Percentiles rank a stretch among this genome's conserved stretches.
phyloP scores from a whole-genome alignment of 2,329 filamentous ascomycete genomes.

The Grosmannia huntii region DNA sequence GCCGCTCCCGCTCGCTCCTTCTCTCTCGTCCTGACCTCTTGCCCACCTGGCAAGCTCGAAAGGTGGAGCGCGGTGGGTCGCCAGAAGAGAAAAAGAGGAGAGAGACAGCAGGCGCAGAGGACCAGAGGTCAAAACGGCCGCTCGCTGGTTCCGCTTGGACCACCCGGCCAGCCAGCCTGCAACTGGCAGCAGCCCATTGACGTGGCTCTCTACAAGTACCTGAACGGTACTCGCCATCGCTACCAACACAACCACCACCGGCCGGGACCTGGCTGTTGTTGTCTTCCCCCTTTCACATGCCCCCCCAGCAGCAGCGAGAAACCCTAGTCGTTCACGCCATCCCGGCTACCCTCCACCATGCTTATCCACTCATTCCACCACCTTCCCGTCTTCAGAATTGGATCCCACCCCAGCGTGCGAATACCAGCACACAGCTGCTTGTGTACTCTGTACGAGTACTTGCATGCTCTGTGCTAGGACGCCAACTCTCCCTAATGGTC shows the following conservation, averaged over 20 bases:
- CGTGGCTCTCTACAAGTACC: neutral
- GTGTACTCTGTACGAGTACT: neutral
- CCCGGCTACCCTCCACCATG: neutral
- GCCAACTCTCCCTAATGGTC: neutral
- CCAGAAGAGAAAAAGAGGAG: neutral
- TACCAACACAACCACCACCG: neutral
- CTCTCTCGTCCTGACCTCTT: neutral
- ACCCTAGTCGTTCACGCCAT: constrained; percentile 2
- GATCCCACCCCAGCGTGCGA: neutral
- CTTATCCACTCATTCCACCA: neutral
- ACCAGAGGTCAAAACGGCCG: neutral
- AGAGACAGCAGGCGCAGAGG: neutral
- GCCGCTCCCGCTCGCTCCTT: neutral
- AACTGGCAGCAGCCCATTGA: neutral
- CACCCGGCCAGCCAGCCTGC: neutral
- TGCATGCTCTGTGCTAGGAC: neutral
- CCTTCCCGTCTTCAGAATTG: neutral
- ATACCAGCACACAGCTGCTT: neutral
- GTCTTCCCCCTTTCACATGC: neutral
- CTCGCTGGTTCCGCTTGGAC: neutral
- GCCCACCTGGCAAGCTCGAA: neutral
- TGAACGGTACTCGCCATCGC: neutral
- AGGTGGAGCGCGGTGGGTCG: neutral
- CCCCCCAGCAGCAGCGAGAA: neutral
- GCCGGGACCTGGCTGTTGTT: neutral